Evolutionary conservation across 176 grass and related monocot genomes (phyloP), one percentile per base, ranked within the genome.

Genomic region (Melocanna baccifera): DNA sequence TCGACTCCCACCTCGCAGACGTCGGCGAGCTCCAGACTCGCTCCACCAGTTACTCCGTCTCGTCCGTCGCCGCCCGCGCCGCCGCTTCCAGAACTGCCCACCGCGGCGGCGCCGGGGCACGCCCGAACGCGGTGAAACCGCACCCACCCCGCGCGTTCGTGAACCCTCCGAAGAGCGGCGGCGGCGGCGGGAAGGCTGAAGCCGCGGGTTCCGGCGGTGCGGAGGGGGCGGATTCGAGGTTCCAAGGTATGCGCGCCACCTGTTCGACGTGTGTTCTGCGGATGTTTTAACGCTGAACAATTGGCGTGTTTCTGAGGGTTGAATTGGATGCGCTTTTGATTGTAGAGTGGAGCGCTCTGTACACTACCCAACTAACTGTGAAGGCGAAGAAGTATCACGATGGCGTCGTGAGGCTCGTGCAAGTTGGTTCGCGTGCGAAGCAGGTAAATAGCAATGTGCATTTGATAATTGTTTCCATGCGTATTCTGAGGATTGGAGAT

Each of bases 331-430:
- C 42, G 1, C 19, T 77, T 77, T 28, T 57, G 72, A 39, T 86
- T 30, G 45, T n/a, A 86, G 88, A 86, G 55, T 90, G 95, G 91
- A 76, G 51, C 46, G 80, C 87, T 5, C 40, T 98, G 55, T 95
- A 98, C 82, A 98, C 89, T 9, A 50, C 87, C 32, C 91, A 98
- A 76, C 39, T 94, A 76, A 93, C 92, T 76, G 87, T 91, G 73
- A 98, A 93, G 62, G 85, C 89, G 67, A 98, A 98, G 82, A 94
- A 85, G 73, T 93, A 81, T 50, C 92, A 95, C 41, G 91, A 95
- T 61, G 96, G 93, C 6, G 67, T 86, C 5, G 80, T 98, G 56
- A 86, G 74, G 76, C 85, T 98, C 30, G 79, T 56, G 43, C 69
- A 82, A 36, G 32, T 79, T 47, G 89, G 87, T 69, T 88, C 72